Base-by-base conservation (phyloP, 805 yeast genomes). In the Nakazawaea sp. region DNA sequence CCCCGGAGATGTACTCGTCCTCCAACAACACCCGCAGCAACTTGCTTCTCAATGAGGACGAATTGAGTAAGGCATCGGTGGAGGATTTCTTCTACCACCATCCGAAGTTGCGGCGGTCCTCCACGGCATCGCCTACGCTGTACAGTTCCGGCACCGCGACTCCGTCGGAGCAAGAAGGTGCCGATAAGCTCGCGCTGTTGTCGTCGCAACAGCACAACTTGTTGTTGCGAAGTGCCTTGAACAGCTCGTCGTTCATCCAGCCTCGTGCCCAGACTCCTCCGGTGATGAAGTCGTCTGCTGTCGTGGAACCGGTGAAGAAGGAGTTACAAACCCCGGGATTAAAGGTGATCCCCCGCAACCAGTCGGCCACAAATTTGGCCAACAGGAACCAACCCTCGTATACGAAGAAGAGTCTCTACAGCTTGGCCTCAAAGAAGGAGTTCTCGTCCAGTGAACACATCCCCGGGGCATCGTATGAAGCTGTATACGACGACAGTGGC, bases 51-150 rank as follows among this genome's bases (percentile, higher is more conserved):
- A 39, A 21, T 25, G 32, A 24, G 17, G 36, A 38, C 27, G 41
- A 38, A 7, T 31, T 39, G 32, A 39, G 35, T 16, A 34, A 25
- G n/a, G 54, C 58, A 9, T 66, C 80, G 1, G 73, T 71, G 2
- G 75, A 74, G 45, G 78, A 73, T 30, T 74, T 75, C 47, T 75
- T 77, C 48, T 64, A 64, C 40, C 55, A 59, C 34, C 55, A 53
- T 35, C 60, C 62, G 23, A 33, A 44, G 16, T 18, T 42, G 26
- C 36, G 34, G 31, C 29, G 36, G 15, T 32, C 41, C 13, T 36
- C 47, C 8, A 30, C 32, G 7, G 20, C 35, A 11, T 9, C 12
- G 13, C 33, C 30, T 12, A 29, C 35, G 21, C 36, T 35, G 26
- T 30, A 32, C 35, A 36, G 41, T 16, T 41, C 32, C 19, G 42